These are phyloP conservation scores for Davidsoniella neocaledoniae DNA, from an alignment of 2,329 filamentous ascomycete species.

Conservation along the genomic window DNA sequence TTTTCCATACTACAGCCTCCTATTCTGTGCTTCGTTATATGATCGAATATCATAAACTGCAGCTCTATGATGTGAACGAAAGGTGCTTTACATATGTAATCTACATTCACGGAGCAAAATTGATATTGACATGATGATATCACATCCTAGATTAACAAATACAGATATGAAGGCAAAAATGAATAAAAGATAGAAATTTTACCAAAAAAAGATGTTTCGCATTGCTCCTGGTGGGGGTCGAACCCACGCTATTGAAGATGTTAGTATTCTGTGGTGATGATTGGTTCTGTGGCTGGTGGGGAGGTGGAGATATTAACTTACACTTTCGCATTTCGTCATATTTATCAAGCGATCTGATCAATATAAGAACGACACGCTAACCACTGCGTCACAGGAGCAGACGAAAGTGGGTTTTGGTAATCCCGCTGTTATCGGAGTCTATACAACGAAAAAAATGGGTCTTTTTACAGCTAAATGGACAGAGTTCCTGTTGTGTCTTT, in stretches of 20 bases:
- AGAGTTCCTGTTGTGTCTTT: not conserved
- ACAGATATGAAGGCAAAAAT: no score
- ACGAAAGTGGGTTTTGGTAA: slow-evolving; percentile 8
- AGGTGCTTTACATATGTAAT: no score
- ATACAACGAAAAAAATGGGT: not conserved
- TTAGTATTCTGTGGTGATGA: slow-evolving; percentile 8
- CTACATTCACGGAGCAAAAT: no score
- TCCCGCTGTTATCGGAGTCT: slow-evolving; percentile 2
- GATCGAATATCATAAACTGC: no score
- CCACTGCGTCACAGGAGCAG: slow-evolving; percentile 15
- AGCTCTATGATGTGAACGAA: no score
- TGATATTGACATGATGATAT: no score
- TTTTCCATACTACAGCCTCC: no score
- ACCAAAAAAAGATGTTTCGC: slow-evolving; percentile 10
- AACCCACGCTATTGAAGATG: slow-evolving; percentile 13
- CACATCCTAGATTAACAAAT: no score
- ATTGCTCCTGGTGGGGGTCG: slow-evolving; percentile 15
- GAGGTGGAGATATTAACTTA: slow-evolving; percentile 3
- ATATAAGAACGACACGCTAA: slow-evolving; percentile 16
- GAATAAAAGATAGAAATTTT: not conserved
- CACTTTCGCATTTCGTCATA: slow-evolving; percentile 15
- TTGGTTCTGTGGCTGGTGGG: slow-evolving; percentile 1
- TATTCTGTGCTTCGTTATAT: no score
- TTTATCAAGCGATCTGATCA: slow-evolving; percentile 12
- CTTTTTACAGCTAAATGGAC: slow-evolving; percentile 5